Evolutionary conservation across 257 asterid genomes (phyloP), one percentile per base, ranked within the genome.

Genomic region (Eucommia ulmoides): DNA sequence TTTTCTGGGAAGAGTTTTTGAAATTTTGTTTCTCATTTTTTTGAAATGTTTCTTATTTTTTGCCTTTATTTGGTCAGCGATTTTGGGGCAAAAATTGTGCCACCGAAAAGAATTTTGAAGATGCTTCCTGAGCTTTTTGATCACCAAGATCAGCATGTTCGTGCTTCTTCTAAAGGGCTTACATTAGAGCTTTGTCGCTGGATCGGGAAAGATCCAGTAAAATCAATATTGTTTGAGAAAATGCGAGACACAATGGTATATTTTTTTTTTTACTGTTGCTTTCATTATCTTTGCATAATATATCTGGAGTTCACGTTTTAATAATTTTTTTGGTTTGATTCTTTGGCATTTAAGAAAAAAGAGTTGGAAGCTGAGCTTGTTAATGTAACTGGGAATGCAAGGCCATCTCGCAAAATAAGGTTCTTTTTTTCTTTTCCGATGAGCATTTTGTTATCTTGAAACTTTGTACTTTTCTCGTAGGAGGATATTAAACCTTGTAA

Each of bases 161-260:
- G 99, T 48, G 94, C 99, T 54, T 91, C 97, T 55, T 83, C 99
- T 0, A 91, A 91, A 74, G 97, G 97, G 33, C 68, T 91, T 61
- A 91, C 99, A 3, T 74, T 91, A 45, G 99, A 91, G 78, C 96
- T 91, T 47, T 91, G 99, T 66, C 95, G 97, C 49, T 91, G 99
- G 99, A 91, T 91, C 57, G 95, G 95, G 62, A 91, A 83, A 67
- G 99, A 91, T 56, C 87, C 95, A 49, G 99, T 91, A 20, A 91
- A 91, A 66, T 91, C 99, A 45, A 86, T 87, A 66, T 66, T 91
- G 76, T 75, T 91, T 62, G 97, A 91, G 71, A 87, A 86, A 68
- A 91, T 91, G 99, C 93, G 99, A 47, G 99, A 91, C 71, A 91
- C 99, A 25, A 91, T 91, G 99, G 99, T 86, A 80, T 54, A 67